A percentile compares a stretch with the other conserved stretches of the same genome.
Evolutionary conservation across 202 grass and related monocot species (phyloP).

Genomic region (Zoysia matrella): DNA sequence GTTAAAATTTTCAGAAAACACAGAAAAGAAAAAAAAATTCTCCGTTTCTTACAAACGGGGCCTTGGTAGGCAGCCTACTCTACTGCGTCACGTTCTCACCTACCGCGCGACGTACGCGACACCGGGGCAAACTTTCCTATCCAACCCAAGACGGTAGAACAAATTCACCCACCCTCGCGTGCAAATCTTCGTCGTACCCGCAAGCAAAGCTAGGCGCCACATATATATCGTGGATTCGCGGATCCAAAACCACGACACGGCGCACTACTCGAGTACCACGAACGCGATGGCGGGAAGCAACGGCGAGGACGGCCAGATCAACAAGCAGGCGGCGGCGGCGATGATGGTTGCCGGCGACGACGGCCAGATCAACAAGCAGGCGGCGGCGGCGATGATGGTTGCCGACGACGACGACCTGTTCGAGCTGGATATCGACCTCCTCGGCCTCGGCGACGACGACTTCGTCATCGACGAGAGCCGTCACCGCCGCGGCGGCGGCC

Average conservation of each 20-base stretch:
- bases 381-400: too few relatives aligned
- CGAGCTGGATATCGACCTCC: conserved; percentile 29
- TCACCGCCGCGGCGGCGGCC: rapidly evolving
- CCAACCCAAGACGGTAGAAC: conserved; percentile 40
- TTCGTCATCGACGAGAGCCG: neutral
- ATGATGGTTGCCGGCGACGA: neutral
- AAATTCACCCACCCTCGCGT: conserved; percentile 34
- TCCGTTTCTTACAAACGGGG: too few relatives aligned
- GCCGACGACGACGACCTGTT: conserved; percentile 36
- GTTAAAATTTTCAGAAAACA: too few relatives aligned
- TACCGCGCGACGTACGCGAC: neutral
- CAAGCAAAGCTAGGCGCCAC: neutral
- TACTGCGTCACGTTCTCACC: conserved; percentile 5
- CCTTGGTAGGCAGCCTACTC: conserved; percentile 17
- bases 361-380: neutral
- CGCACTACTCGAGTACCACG: too few relatives aligned
- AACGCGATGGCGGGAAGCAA: too few relatives aligned
- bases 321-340: too few relatives aligned
- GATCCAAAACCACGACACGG: too few relatives aligned
- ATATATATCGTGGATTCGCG: neutral
- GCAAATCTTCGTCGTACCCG: neutral
- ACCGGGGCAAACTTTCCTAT: neutral
- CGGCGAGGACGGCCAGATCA: neutral
- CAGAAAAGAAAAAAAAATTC: too few relatives aligned
- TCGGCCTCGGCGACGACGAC: neutral